A percentile compares a stretch with the other conserved stretches of the same genome.
These are phyloP conservation scores for Zalaria sp. DNA, from an alignment of 2,329 filamentous ascomycete genomes.

Conservation along the genomic window DNA sequence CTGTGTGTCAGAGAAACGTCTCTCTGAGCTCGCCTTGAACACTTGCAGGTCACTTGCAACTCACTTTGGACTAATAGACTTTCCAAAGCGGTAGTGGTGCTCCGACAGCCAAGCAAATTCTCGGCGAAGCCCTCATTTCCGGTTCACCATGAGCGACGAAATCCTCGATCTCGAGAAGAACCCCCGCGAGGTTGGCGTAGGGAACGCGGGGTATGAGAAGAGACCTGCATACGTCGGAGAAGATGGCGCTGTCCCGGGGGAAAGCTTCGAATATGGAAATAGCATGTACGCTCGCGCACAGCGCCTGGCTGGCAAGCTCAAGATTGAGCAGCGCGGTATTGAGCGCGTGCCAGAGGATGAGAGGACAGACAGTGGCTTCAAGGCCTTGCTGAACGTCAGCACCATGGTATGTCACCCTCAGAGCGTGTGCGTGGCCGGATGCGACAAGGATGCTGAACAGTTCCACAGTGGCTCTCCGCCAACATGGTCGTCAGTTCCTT, in stretches of 20 bases:
- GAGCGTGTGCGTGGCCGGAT: not conserved
- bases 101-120: not conserved
- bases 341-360: constrained; percentile 60
- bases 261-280: constrained; percentile 44
- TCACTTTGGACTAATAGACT: not conserved
- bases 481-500: constrained; percentile 69
- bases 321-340: constrained; percentile 62
- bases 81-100: not conserved
- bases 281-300: constrained; percentile 44
- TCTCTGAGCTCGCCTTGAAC: not conserved
- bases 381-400: constrained; percentile 46
- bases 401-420: constrained; percentile 45
- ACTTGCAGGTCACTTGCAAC: not conserved
- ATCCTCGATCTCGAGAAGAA: constrained; percentile 12
- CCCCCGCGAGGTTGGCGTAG: constrained; percentile 15
- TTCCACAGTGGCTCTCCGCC: constrained; percentile 53
- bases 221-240: constrained; percentile 14
- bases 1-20: not conserved
- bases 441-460: constrained; percentile 6
- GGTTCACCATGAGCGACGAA: not conserved
- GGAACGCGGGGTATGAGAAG: constrained; percentile 10
- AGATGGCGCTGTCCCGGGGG: constrained; percentile 39
- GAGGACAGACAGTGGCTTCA: constrained; percentile 44
- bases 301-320: constrained; percentile 47
- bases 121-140: not conserved